Evolutionary conservation across 495 filamentous ascomycete genomes (phyloP).

Genomic region (Symbiotaphrina buchneri): DNA sequence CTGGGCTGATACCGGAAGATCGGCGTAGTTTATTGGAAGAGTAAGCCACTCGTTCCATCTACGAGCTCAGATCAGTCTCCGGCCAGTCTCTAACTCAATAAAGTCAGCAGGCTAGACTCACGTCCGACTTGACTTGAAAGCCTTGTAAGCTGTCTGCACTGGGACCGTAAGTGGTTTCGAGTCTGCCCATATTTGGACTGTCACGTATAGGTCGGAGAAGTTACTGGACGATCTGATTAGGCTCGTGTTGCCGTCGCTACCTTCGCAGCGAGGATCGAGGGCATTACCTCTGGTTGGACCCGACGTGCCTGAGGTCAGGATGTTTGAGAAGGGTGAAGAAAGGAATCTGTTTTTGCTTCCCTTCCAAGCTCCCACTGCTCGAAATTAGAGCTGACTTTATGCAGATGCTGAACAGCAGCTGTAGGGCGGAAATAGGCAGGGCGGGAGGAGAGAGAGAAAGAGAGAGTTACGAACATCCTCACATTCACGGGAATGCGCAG

Average conservation of each 20-base stretch:
- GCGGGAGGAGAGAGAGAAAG: neutral
- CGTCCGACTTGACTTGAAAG: conserved; percentile 54
- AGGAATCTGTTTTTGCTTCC: conserved; percentile 53
- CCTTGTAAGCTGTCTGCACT: conserved; percentile 75
- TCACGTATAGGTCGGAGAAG: conserved; percentile 80
- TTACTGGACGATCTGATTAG: conserved; percentile 8
- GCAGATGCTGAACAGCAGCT: no score
- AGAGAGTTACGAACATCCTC: conserved; percentile 34
- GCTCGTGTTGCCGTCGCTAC: neutral
- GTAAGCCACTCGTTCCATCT: conserved; percentile 94
- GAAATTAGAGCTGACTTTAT: no score
- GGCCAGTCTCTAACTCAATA: no score
- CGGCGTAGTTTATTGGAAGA: conserved; percentile 61
- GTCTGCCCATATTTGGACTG: conserved; percentile 83
- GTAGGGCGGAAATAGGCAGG: no score
- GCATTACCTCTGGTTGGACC: conserved; percentile 44
- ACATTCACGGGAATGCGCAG: conserved; percentile 60
- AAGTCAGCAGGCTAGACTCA: conserved; percentile 8
- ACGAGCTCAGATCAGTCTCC: neutral
- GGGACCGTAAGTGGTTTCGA: conserved; percentile 86
- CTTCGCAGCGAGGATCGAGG: neutral
- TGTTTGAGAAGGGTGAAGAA: conserved; percentile 57
- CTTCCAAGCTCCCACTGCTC: conserved; percentile 61
- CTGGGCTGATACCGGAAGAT: conserved; percentile 53
- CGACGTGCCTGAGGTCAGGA: conserved; percentile 63